Evolutionary conservation across 257 asterid genomes (phyloP).

Genomic region (Rehmannia glutinosa): DNA sequence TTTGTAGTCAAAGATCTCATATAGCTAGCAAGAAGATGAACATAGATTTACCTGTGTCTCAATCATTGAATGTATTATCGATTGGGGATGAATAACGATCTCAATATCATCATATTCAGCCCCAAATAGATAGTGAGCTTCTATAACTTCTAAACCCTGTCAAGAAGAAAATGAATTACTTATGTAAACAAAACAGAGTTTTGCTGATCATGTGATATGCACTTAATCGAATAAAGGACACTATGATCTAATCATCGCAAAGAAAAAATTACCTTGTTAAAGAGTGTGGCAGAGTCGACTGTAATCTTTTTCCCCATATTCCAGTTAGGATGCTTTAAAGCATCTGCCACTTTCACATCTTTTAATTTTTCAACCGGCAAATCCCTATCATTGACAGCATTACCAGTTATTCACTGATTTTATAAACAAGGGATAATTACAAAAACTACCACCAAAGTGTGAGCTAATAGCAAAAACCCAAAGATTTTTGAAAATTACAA

Average conservation of each 20-base stretch:
- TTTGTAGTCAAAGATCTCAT: background rate
- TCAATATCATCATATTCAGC: constrained; percentile 90
- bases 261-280: constrained; percentile 66
- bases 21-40: background rate
- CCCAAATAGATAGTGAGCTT: constrained; percentile 95
- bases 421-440: no score
- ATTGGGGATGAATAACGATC: constrained; percentile 94
- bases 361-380: constrained; percentile 87
- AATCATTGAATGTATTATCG: constrained; percentile 95
- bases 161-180: constrained; percentile 8
- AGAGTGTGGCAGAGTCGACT: constrained; percentile 97
- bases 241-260: no score
- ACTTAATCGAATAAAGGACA: background rate
- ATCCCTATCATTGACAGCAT: constrained; percentile 52
- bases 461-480: no score
- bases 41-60: constrained; percentile 74
- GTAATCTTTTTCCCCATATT: constrained; percentile 98
- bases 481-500: no score
- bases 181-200: background rate
- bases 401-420: background rate
- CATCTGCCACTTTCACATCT: constrained; percentile 97
- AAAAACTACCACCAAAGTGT: no score
- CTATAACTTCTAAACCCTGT: constrained; percentile 96
- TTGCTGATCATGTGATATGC: background rate
- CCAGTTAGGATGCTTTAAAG: constrained; percentile 99